A percentile compares a stretch with the other conserved stretches of the same genome.
Evolutionary conservation across 352 stramenopile genomes (phyloP).

Genomic region (Globisporangium canariense): DNA sequence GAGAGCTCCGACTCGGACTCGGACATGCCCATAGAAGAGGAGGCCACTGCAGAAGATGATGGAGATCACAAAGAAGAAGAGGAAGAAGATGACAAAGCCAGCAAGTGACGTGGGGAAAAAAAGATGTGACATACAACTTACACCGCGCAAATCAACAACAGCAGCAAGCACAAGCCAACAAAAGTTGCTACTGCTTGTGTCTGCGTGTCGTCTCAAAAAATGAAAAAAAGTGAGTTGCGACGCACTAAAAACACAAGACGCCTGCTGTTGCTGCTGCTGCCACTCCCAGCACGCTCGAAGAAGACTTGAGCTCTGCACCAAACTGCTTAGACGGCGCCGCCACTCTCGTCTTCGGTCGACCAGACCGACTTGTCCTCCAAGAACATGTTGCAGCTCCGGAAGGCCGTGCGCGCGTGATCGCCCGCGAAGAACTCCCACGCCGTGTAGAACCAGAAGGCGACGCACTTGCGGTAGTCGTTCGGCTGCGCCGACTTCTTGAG

Average conservation of each 20-base stretch:
- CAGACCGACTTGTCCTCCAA: conserved; percentile 67
- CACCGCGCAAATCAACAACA: conserved; percentile 3
- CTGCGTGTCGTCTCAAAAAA: conserved; percentile 1
- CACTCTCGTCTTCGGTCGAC: conserved; percentile 22
- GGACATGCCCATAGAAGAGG: conserved; percentile 26
- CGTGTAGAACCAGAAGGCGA: conserved; percentile 87
- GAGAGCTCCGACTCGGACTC: conserved; percentile 26
- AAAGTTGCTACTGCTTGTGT: background rate
- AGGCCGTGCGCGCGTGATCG: conserved; percentile 64
- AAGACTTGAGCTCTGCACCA: background rate
- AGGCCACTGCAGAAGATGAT: background rate
- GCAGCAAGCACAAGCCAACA: background rate
- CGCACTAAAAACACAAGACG: conserved; percentile 11
- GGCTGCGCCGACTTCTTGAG: conserved; percentile 83
- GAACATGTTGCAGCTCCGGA: conserved; percentile 86
- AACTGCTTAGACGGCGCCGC: conserved; percentile 23
- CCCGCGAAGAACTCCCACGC: conserved; percentile 82
- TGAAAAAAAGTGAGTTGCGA: conserved; percentile 19
- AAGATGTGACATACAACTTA: conserved; percentile 7
- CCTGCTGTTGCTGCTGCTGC: background rate
- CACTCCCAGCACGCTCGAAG: background rate
- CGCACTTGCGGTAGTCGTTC: conserved; percentile 86
- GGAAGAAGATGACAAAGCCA: conserved; percentile 12
- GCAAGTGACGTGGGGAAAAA: conserved; percentile 1
- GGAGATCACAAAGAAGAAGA: conserved; percentile 14